These are phyloP conservation scores for Wickerhamomyces chaumierensis DNA, from an alignment of 805 yeast species.

Conservation along the genomic window DNA sequence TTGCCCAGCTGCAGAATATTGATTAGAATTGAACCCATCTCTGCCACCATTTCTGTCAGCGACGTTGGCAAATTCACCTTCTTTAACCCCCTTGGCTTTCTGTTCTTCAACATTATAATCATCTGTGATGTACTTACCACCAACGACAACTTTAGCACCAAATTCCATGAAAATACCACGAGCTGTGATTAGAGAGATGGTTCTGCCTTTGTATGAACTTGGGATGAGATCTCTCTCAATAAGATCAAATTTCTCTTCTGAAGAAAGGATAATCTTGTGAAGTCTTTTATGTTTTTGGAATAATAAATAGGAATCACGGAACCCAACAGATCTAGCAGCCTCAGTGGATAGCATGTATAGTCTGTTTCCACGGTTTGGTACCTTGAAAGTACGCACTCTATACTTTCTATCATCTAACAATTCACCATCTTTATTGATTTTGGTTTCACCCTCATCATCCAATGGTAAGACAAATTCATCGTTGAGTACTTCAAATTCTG, in stretches of 20 bases:
- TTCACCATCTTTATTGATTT: slow-evolving; percentile 58
- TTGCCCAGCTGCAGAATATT: slow-evolving; percentile 25
- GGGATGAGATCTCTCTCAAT: slow-evolving; percentile 77
- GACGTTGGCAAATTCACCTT: slow-evolving; percentile 66
- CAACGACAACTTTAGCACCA: slow-evolving; percentile 73
- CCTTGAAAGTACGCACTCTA: slow-evolving; percentile 58
- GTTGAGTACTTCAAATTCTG: slow-evolving; percentile 36
- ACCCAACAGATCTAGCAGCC: slow-evolving; percentile 91
- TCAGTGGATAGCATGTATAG: slow-evolving; percentile 89
- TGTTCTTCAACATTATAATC: slow-evolving; percentile 71
- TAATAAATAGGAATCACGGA: slow-evolving; percentile 80
- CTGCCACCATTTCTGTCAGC: slow-evolving; percentile 37
- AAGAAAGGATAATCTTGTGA: slow-evolving; percentile 60
- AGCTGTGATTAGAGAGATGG: slow-evolving; percentile 85
- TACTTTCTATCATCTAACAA: slow-evolving; percentile 65
- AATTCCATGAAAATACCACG: slow-evolving; percentile 82
- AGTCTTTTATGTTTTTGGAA: slow-evolving; percentile 78
- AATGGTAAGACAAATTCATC: slow-evolving; percentile 73
- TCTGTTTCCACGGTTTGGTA: slow-evolving; percentile 48
- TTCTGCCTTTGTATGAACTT: slow-evolving; percentile 80
- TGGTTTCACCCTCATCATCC: slow-evolving; percentile 70
- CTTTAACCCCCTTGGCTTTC: slow-evolving; percentile 38
- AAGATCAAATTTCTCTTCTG: slow-evolving; percentile 72
- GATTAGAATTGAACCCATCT: slow-evolving; percentile 32
- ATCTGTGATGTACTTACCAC: slow-evolving; percentile 73